Base-by-base conservation (phyloP, 768 basidiomycete genomes). In the Lepiota brunneoincarnata region DNA sequence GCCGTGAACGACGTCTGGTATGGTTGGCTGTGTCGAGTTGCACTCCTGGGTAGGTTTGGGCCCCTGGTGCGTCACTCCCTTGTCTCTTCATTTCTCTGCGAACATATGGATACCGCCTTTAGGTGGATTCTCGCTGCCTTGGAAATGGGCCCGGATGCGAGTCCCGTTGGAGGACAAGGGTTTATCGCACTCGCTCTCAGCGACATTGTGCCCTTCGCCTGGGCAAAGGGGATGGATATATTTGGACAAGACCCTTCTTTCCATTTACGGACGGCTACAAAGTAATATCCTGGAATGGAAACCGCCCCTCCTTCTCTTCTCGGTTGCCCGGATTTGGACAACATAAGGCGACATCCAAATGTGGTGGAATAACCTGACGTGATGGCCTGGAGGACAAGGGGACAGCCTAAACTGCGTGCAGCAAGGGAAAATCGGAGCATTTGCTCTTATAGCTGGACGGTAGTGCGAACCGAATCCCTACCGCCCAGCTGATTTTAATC, bases 391-490 rank as follows among this genome's bases (percentile, higher is more conserved):
- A 44, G 49, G 43, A 75, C 69, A 76, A 78, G 69, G 79, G 76
- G 64, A 78, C 65, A 48, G 47, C 74, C 69, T 58, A 74, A 72
- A 75, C 66, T 55, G 70, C 62, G 64, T 68, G 72, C 69, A 71
- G 70, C 66, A 61, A 67, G 58, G 65, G 57, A 60, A 61, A 63
- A 59, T 64, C 60, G 52, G 67, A 62, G 63, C 64, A 59, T 35
- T 69, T 58, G 66, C 71, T 75, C 68, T 72, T 74, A 75, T 69
- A 68, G 59, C 67, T 62, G 61, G 43, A 38, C 53, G 49, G 60
- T 56, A 23, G 51, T 45, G 35, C 48, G 54, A 54, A 38, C 53
- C 41, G 45, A 51, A 52, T 57, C 55, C 46, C 54, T 53, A 62
- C 60, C 60, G 58, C 65, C 64, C 64, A 66, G 67, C 60, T 63